Evolutionary conservation across 352 stramenopile species (phyloP), one percentile per base, ranked within the genome.

Genomic region (Pseudoperonospora humuli): DNA sequence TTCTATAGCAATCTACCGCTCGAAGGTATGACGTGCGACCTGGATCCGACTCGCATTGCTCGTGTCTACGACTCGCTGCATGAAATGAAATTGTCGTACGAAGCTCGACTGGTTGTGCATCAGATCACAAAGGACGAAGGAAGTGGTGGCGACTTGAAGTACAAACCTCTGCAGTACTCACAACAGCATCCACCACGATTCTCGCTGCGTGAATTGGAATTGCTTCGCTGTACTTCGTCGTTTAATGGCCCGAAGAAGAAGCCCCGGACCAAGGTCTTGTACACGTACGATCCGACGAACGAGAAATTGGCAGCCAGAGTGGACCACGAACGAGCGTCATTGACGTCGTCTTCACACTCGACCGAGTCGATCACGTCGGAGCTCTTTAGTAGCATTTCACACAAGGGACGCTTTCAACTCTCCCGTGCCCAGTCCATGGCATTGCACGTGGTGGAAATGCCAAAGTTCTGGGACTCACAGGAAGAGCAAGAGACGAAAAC

Each of bases 81-180:
- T 37, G 45, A 81, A 41, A 61, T 91, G 27, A 91, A 91, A 50
- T 50, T 91, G 7, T 86, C 69, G 14, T 86, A 88, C 39, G 79
- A 88, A 26, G 75, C 69, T n/a, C 55, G 51, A 24, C 33, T 80
- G 29, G 73, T 81, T 10, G 62, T 85, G n/a, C 66, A 74, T 19
- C 63, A 73, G 33, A 24, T 82, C 7, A 69, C 56, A 3, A 31
- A 41, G 5, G 43, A 62, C 33, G 46, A 37, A 28, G 65, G 60
- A n/a, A 69, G 55, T 26, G 50, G 40, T 7, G 35, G 39, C 8
- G 60, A 65, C 17, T 54, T 85, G 45, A 88, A 84, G 54, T 88
- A 88, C 61, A 88, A 88, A 46, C 76, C 76, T 2, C 54, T 88
- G 13, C 68, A 80, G 48, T 88, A 88, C 47, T 82, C 69, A 3